Percentiles rank a stretch among this genome's conserved stretches.
These are phyloP conservation scores for Datura wrightii DNA, from an alignment of 257 asterid species.

Conservation along the genomic window DNA sequence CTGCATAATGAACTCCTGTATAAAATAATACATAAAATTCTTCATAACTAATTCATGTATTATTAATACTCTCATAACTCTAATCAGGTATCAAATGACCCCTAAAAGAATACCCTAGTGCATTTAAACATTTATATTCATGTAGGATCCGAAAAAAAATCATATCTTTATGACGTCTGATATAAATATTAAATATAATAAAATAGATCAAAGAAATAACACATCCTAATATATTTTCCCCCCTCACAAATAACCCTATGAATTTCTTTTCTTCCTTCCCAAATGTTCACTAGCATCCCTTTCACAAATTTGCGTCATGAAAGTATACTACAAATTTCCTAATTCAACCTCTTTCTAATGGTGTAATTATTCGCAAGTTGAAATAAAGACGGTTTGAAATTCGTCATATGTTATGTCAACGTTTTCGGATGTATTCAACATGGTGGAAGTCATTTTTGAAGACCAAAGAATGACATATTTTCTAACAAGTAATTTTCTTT, in stretches of 20 bases:
- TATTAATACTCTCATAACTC: no score
- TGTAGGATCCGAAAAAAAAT: no score
- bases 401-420: background rate
- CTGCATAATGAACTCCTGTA: no score
- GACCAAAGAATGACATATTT: background rate
- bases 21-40: no score
- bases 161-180: no score
- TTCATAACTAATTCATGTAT: no score
- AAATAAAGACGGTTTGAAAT: background rate
- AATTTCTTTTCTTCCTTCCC: background rate
- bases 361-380: background rate
- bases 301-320: background rate
- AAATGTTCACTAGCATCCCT: background rate
- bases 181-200: no score
- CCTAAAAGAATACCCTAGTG: no score
- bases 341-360: background rate
- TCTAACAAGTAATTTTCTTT: background rate
- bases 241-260: background rate
- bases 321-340: background rate
- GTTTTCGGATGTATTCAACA: background rate
- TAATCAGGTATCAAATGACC: no score
- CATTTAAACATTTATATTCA: no score
- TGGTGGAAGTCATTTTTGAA: background rate
- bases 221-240: background rate
- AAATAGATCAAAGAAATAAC: no score